These are phyloP conservation scores for Nicotiana otophora DNA, from an alignment of 257 asterid genomes.

Conservation along the genomic window DNA sequence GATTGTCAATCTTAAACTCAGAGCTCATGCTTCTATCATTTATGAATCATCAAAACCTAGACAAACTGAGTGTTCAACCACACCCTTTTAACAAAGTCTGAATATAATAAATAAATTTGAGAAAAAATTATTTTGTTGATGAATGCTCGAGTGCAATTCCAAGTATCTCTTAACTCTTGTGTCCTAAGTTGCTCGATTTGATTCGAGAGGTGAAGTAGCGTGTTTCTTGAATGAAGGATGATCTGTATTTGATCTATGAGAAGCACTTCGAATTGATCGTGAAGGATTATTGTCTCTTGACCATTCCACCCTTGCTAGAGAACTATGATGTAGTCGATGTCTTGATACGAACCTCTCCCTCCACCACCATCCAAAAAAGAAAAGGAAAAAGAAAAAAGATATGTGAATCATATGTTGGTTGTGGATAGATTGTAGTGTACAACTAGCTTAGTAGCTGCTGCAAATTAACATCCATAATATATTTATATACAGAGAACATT, in stretches of 20 bases:
- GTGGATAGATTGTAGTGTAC: no score
- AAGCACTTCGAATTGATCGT: background rate
- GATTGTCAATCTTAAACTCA: background rate
- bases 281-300: background rate
- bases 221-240: background rate
- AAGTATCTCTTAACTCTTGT: background rate
- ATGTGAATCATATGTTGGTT: no score
- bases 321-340: background rate
- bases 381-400: no score
- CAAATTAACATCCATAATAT: no score
- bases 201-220: background rate
- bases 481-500: no score
- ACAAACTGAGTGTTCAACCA: background rate
- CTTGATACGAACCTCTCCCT: no score
- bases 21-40: background rate
- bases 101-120: background rate
- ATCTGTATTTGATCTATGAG: background rate
- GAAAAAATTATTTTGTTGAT: background rate
- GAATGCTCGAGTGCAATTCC: background rate
- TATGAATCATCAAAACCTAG: background rate
- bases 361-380: no score
- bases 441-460: no score
- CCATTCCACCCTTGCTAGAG: background rate
- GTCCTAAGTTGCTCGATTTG: background rate
- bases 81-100: background rate